These are phyloP conservation scores for Crassisporium funariophilum DNA, from an alignment of 768 basidiomycete genomes.

Conservation along the genomic window DNA sequence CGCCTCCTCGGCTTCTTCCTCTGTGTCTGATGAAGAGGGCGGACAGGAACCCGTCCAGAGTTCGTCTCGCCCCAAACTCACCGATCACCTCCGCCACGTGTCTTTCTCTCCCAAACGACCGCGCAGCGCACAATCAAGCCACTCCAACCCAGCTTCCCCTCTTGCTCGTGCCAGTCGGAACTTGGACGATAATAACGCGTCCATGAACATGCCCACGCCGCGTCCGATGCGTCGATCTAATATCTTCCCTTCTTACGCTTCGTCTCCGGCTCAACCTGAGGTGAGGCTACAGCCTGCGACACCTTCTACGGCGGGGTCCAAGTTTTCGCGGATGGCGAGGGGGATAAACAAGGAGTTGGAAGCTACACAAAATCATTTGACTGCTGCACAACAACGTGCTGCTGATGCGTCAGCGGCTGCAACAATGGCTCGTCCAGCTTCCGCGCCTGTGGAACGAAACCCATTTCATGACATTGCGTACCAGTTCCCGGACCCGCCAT, in stretches of 20 bases:
- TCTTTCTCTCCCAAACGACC: slow-evolving; percentile 80
- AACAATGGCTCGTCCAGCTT: slow-evolving; percentile 6
- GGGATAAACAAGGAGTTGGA: slow-evolving; percentile 44
- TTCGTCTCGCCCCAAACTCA: slow-evolving; percentile 59
- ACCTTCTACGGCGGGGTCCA: slow-evolving; percentile 54
- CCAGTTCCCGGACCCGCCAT: slow-evolving; percentile 17
- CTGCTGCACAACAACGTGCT: background rate
- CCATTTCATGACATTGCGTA: slow-evolving; percentile 41
- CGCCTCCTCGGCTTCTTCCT: slow-evolving; percentile 49
- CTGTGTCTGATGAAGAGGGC: slow-evolving; percentile 53
- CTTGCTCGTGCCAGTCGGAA: slow-evolving; percentile 17
- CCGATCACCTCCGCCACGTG: slow-evolving; percentile 70
- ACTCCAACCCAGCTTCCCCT: slow-evolving; percentile 26
- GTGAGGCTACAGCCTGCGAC: slow-evolving; percentile 62
- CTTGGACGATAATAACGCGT: slow-evolving; percentile 12
- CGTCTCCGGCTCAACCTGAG: slow-evolving; percentile 43
- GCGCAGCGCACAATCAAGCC: slow-evolving; percentile 43
- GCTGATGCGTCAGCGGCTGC: background rate
- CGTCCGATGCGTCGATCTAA: slow-evolving; percentile 32
- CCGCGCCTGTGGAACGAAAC: slow-evolving; percentile 30
- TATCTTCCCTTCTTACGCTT: slow-evolving; percentile 27
- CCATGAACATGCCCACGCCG: slow-evolving; percentile 33
- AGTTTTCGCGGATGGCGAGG: slow-evolving; percentile 61
- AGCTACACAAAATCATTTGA: slow-evolving; percentile 19
- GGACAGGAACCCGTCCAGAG: slow-evolving; percentile 31